Base-by-base conservation (phyloP, 2,329 filamentous ascomycete genomes). In the Calonectria fujianensis region DNA sequence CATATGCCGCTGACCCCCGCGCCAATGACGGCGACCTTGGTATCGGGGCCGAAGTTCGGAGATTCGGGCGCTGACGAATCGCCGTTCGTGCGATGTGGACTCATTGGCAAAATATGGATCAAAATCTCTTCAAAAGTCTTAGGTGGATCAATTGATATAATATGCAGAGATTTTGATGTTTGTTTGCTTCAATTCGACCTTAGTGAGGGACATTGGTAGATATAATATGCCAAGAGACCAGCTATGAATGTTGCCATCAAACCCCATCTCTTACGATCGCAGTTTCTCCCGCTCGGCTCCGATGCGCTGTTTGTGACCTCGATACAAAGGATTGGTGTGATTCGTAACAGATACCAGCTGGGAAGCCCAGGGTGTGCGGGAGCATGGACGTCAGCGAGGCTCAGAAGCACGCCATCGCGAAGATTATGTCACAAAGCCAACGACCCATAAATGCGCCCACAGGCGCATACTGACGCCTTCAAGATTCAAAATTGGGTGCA, bases 1-100 rank as follows among this genome's bases (percentile, higher is more conserved):
- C 79, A 82, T 4, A 87, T 85, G 1, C 86, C 86, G 59, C 85
- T 86, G 29, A 87, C 84, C 2, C 86, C 86, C 7, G 85, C 84
- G 5, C 86, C 86, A 48, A 87, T 80, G 2, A 87, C 84, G 0
- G 85, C 86, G 0, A 87, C 85, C 57, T 72, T 76, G 35, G 69
- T 76, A 0, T 59, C 70, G 0, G 68, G 72, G 2, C 77, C 63
- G 10, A 81, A 81, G 1, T 61, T 71, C 35, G 16, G 16, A 0
- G 68, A 2, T 4, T 41, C 63, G 24, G 70, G 35, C 0, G 69
- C 48, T 0, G 74, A 59, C 13, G 71, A 73, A 37, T 52, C 61
- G 10, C 70, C 74, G 13, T 74, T 76, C 1, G 48, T 68, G 1
- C 74, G 65, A 50, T 54, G 75, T 27, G 78, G 77, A 66, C 76